A percentile compares a stretch with the other conserved stretches of the same genome.
Conservation (phyloP, 257 asterid species). For the Solanum okadae region DNA sequence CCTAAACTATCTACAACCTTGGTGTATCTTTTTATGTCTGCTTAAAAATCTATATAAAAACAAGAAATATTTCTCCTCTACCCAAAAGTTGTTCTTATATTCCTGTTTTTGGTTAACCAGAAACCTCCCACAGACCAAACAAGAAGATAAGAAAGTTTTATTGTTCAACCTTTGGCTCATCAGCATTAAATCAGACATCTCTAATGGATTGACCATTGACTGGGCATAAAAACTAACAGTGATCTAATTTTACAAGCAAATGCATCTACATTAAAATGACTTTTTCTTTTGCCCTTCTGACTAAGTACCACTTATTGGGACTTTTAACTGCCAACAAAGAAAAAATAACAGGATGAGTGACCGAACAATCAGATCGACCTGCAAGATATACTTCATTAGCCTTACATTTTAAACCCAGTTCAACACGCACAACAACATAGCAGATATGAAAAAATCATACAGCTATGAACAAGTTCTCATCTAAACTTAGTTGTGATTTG, state of each 20-base stretch:
- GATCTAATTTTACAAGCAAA: neutral
- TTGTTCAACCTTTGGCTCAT: neutral
- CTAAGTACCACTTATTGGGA: neutral
- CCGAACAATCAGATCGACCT: neutral
- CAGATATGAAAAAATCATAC: neutral
- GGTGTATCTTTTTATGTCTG: neutral
- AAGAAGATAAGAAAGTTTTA: neutral
- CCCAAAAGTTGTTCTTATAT: neutral
- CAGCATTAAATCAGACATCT: neutral
- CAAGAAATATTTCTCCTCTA: neutral
- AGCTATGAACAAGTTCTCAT: neutral
- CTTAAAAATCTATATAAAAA: neutral
- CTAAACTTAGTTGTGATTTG: too few species aligned
- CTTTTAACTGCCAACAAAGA: neutral
- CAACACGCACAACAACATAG: neutral
- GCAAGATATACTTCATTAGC: neutral
- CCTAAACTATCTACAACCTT: neutral
- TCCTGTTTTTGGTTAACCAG: neutral
- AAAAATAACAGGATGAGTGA: neutral
- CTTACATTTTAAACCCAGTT: neutral
- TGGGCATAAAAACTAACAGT: neutral
- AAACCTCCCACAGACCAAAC: neutral
- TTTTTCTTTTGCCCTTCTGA: neutral
- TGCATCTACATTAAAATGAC: neutral
- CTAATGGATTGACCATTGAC: neutral